Percentiles rank a stretch among this genome's conserved stretches.
These are phyloP conservation scores for Trichoderma citrinoviride DNA, from an alignment of 2,329 filamentous ascomycete species.

Conservation along the genomic window DNA sequence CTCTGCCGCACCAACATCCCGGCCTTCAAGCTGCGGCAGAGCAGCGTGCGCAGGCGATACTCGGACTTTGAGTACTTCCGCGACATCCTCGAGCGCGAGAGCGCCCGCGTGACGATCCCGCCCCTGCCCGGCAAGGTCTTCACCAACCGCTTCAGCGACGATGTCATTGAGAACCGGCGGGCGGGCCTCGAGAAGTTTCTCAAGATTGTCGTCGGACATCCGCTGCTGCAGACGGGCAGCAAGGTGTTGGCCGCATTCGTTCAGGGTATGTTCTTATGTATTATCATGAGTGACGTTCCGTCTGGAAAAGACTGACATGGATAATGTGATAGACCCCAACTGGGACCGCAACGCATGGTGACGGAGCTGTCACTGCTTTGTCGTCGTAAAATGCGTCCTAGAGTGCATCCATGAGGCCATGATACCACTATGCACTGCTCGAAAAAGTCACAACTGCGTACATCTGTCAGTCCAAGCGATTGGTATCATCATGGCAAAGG, in stretches of 20 bases:
- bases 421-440: not conserved
- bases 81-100: constrained; percentile 95
- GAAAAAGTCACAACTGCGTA: not conserved
- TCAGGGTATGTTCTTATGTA: constrained; percentile 62
- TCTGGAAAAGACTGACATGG: not conserved
- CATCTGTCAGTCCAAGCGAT: not conserved
- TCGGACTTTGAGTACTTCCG: constrained; percentile 99
- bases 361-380: constrained; percentile 28
- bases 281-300: not conserved
- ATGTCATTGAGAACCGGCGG: constrained; percentile 92
- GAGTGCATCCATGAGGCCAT: not conserved
- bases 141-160: constrained; percentile 95
- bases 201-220: constrained; percentile 96
- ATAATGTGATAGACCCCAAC: constrained; percentile 61
- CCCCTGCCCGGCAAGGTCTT: constrained; percentile 96
- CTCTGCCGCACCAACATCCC: constrained; percentile 98
- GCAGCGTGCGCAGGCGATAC: constrained; percentile 86
- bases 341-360: constrained; percentile 92
- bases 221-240: constrained; percentile 92
- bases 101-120: constrained; percentile 89
- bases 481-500: not conserved
- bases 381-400: not conserved
- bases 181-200: constrained; percentile 93
- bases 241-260: constrained; percentile 96
- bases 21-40: constrained; percentile 92